A percentile compares a stretch with the other conserved stretches of the same genome.
These are phyloP conservation scores for Erysimum pusillum DNA, from an alignment of 441 rosid genomes.

Conservation along the genomic window DNA sequence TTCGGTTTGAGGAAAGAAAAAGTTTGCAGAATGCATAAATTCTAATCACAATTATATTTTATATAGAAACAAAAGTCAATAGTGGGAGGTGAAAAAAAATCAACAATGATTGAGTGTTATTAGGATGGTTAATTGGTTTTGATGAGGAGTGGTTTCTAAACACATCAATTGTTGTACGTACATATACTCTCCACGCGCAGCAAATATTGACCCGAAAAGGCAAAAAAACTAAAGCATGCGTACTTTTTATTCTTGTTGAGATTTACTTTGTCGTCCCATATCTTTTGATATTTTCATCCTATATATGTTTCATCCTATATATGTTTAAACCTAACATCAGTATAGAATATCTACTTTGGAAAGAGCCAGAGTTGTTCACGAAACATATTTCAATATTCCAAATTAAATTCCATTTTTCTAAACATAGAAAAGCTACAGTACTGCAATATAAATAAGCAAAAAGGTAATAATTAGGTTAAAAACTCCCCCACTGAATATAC, in stretches of 20 bases:
- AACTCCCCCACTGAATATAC: slow-evolving; percentile 4
- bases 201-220: slow-evolving; percentile 35
- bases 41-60: background rate
- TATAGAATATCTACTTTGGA: slow-evolving; percentile 38
- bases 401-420: slow-evolving; percentile 1
- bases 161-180: slow-evolving; percentile 44
- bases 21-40: slow-evolving; percentile 2
- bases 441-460: background rate
- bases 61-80: slow-evolving; percentile 34
- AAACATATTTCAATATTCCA: slow-evolving; percentile 29
- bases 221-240: slow-evolving; percentile 28
- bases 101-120: slow-evolving; percentile 32
- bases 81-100: slow-evolving; percentile 20
- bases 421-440: slow-evolving; percentile 14
- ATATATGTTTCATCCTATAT: background rate
- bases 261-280: slow-evolving; percentile 39
- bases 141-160: slow-evolving; percentile 43
- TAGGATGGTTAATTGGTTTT: slow-evolving; percentile 37
- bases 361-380: slow-evolving; percentile 33
- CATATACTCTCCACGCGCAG: slow-evolving; percentile 44
- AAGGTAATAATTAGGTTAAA: slow-evolving; percentile 27
- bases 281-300: slow-evolving; percentile 20
- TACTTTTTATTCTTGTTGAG: slow-evolving; percentile 33
- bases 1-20: slow-evolving; percentile 9
- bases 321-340: slow-evolving; percentile 13